Percentiles rank a stretch among this genome's conserved stretches.
These are phyloP conservation scores for Penicillium daleae DNA, from an alignment of 495 filamentous ascomycete genomes.

Conservation along the genomic window DNA sequence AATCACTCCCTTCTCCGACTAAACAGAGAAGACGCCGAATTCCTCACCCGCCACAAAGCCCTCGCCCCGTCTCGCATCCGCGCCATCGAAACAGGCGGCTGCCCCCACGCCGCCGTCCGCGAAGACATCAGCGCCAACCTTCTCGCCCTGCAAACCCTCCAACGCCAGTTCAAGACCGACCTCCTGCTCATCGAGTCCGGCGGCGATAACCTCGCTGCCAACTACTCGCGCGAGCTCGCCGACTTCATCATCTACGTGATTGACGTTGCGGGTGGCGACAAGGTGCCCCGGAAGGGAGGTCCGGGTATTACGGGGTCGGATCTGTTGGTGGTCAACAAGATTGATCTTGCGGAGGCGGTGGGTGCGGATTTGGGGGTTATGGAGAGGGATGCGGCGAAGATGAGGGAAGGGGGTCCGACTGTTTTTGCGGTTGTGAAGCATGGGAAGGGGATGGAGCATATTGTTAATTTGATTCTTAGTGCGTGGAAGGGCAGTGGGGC, in stretches of 20 bases:
- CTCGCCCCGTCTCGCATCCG: constrained; percentile 81
- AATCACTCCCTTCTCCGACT: constrained; percentile 1
- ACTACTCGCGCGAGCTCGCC: constrained; percentile 90
- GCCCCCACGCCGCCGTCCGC: constrained; percentile 95
- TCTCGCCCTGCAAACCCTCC: constrained; percentile 85
- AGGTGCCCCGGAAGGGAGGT: constrained; percentile 93
- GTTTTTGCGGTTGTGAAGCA: constrained; percentile 97
- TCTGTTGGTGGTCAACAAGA: constrained; percentile 93
- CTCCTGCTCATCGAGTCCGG: constrained; percentile 91
- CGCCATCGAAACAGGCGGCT: constrained; percentile 97
- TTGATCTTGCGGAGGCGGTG: constrained; percentile 87
- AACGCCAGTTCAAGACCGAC: constrained; percentile 70
- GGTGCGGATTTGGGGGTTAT: constrained; percentile 92
- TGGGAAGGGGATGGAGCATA: constrained; percentile 78
- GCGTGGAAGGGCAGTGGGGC: constrained; percentile 92
- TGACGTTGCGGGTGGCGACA: constrained; percentile 95
- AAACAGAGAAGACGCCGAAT: constrained; percentile 88
- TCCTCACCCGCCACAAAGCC: constrained; percentile 83
- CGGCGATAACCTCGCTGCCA: constrained; percentile 95
- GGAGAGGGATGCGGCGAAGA: constrained; percentile 92
- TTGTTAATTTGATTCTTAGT: constrained; percentile 85
- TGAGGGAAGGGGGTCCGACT: constrained; percentile 95
- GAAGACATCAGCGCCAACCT: constrained; percentile 97
- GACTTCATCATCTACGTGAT: constrained; percentile 99
- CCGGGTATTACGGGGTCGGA: constrained; percentile 96